Percentiles rank a stretch among this genome's conserved stretches.
phyloP scores from a whole-genome alignment of 1,284 basidiomycete genomes.

The Cutaneotrichosporon sp. region DNA sequence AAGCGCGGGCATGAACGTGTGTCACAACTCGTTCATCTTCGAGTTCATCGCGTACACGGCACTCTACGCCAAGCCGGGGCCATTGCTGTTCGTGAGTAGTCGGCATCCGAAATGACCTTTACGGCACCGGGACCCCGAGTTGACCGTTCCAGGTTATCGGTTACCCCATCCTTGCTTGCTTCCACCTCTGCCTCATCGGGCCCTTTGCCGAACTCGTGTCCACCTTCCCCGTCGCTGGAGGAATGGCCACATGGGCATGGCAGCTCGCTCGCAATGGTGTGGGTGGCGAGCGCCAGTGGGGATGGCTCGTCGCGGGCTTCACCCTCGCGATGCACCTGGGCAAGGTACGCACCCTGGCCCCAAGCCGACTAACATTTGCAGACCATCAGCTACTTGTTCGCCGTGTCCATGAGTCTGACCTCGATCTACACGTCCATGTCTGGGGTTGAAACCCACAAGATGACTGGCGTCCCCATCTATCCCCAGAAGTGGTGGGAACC shows the following conservation, averaged over 20 bases:
- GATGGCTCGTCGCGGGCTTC: constrained; percentile 47
- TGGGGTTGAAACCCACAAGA: background rate
- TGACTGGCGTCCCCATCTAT: background rate
- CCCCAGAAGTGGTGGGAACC: constrained; percentile 14
- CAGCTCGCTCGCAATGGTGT: constrained; percentile 43
- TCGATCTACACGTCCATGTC: background rate
- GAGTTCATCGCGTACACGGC: constrained; percentile 3
- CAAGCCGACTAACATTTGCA: background rate
- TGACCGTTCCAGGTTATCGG: constrained; percentile 37
- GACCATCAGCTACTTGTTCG: background rate
- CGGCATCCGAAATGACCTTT: background rate
- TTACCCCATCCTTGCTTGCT: constrained; percentile 44
- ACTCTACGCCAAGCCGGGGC: background rate
- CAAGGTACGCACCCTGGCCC: constrained; percentile 31
- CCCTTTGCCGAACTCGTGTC: constrained; percentile 47
- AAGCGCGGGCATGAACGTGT: constrained; percentile 30
- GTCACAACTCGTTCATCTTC: constrained; percentile 6
- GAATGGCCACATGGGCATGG: constrained; percentile 51
- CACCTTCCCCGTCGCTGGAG: constrained; percentile 50
- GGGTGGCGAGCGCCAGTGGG: constrained; percentile 46
- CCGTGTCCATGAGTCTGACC: background rate
- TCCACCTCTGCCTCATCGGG: constrained; percentile 40
- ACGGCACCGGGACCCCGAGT: background rate
- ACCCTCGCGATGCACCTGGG: constrained; percentile 49
- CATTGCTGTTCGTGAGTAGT: constrained; percentile 17